These are phyloP conservation scores for Fusarium vanettenii DNA, from an alignment of 2,329 filamentous ascomycete species.

Conservation along the genomic window DNA sequence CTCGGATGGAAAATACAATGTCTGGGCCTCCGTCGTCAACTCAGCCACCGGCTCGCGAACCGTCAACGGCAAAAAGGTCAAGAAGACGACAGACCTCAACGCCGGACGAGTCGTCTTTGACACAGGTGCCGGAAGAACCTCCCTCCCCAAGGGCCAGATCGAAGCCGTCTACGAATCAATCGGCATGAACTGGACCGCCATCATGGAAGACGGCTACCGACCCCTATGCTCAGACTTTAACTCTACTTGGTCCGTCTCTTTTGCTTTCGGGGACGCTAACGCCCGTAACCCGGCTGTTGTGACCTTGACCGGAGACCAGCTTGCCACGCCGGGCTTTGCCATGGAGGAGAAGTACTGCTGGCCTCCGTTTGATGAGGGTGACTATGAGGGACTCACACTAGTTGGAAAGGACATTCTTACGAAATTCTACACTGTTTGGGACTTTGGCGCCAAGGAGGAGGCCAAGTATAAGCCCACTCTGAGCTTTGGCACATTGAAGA, in stretches of 20 bases:
- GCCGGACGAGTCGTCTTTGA: slow-evolving; percentile 47
- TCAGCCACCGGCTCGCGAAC: slow-evolving; percentile 6
- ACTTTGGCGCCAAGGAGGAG: slow-evolving; percentile 42
- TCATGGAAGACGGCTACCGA: slow-evolving; percentile 43
- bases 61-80: slow-evolving; percentile 34
- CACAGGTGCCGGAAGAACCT: slow-evolving; percentile 46
- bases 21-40: slow-evolving; percentile 46
- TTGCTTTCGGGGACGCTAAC: slow-evolving; percentile 39
- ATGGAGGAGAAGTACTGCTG: slow-evolving; percentile 48
- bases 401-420: slow-evolving; percentile 47
- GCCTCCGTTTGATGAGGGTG: slow-evolving; percentile 48
- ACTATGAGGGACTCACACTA: slow-evolving; percentile 43
- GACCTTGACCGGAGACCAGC: slow-evolving; percentile 48
- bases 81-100: slow-evolving; percentile 6
- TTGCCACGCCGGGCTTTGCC: slow-evolving; percentile 48
- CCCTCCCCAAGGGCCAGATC: slow-evolving; percentile 42
- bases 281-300: slow-evolving; percentile 35
- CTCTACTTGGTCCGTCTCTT: slow-evolving; percentile 48
- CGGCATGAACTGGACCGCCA: slow-evolving; percentile 50
- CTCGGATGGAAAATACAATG: slow-evolving; percentile 38
- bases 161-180: slow-evolving; percentile 48
- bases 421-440: slow-evolving; percentile 50
- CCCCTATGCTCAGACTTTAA: slow-evolving; percentile 52
- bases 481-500: slow-evolving; percentile 40
- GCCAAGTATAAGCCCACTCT: slow-evolving; percentile 31